Evolutionary conservation across 208 protist genomes (phyloP), one percentile per base, ranked within the genome.

Genomic region (Crithidia sp.): DNA sequence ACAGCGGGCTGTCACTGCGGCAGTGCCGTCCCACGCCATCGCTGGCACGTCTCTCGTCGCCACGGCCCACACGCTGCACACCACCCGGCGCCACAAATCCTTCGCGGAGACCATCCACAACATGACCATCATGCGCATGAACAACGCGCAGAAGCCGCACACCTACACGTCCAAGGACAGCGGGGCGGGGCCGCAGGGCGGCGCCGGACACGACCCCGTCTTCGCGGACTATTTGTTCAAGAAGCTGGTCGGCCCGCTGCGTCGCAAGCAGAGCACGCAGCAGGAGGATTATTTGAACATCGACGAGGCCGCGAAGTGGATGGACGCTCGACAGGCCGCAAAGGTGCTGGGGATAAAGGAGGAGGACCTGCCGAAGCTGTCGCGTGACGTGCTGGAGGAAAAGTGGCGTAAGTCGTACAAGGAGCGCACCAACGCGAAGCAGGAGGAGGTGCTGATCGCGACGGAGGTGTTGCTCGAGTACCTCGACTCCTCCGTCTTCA

Each of bases 381-480:
- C 72, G 2, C 50, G 72, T 5, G 55, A 71, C 10, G 50, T 64
- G 36, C 43, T 96, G 13, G 90, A 94, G 78, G 83, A 89, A 45
- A 56, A 65, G 28, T 96, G 85, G 81, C 70, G 59, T 10, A 87
- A 83, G 70, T 78, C 72, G 8, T 96, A 96, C 74, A 62, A 74
- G 39, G 76, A 88, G 58, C 77, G 79, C 37, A 85, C 40, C 13
- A 87, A 88, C 60, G 86, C 89, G 10, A 44, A 84, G 56, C 89
- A 93, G 71, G 79, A 88, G 64, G 92, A 96, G 76, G 82, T 87
- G 57, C 67, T 94, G 7, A 89, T 96, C 52, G 92, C 92, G 5
- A 83, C 88, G 2, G 92, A 96, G 76, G 84, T 93, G 54, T 67
- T 96, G 17, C 75, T 96, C n/a, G 92, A 94, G 81, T 96, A 94